Percentiles rank a stretch among this genome's conserved stretches.
Evolutionary conservation across 2,329 filamentous ascomycete genomes (phyloP).

Genomic region (Colletotrichum sp.): DNA sequence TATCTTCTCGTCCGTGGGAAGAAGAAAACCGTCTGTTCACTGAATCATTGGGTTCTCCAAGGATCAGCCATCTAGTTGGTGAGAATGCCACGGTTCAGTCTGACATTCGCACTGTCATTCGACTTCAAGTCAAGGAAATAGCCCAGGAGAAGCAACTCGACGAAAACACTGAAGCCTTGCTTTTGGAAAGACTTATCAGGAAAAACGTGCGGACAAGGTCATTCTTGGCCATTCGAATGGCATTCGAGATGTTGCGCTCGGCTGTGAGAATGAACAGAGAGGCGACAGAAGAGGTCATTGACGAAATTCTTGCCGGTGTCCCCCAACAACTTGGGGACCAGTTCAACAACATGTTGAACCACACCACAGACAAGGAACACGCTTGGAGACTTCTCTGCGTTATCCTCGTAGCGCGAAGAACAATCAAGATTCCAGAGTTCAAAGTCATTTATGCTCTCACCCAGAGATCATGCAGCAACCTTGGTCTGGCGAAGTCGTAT

Average conservation of each 20-base stretch:
- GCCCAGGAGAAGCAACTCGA: background rate
- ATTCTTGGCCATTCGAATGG: background rate
- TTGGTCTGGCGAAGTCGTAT: background rate
- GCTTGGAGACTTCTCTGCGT: background rate
- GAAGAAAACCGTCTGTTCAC: no score
- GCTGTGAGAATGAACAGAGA: background rate
- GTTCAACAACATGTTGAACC: background rate
- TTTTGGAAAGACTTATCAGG: background rate
- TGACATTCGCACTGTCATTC: slow-evolving; percentile 2
- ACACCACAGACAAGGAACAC: background rate
- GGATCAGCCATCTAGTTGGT: background rate
- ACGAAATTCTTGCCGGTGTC: background rate
- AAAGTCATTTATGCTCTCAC: background rate
- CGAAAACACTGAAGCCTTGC: background rate
- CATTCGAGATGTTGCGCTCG: background rate
- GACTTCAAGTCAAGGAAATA: background rate
- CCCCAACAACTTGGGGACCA: background rate
- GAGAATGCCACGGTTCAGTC: background rate
- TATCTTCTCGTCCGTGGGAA: background rate
- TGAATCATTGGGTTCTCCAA: background rate
- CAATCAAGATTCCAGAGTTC: background rate
- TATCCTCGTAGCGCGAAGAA: background rate
- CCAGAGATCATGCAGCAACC: background rate
- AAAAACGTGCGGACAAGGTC: background rate
- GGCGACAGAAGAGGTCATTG: background rate